phyloP scores from a whole-genome alignment of 352 stramenopile species.

The Thalassiosira livingstoniorum region DNA sequence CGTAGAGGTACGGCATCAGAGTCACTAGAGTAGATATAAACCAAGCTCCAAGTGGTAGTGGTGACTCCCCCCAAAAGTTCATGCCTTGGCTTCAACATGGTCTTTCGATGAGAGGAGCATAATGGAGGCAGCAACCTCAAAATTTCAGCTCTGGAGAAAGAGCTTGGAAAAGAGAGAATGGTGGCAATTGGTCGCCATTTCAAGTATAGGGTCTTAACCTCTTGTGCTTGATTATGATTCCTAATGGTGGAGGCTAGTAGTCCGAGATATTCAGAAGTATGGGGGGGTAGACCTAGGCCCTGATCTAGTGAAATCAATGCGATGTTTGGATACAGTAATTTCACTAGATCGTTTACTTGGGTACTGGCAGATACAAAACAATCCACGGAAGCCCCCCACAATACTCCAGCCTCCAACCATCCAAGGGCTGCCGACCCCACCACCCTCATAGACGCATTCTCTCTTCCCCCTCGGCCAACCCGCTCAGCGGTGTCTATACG shows the following conservation, averaged over 20 bases:
- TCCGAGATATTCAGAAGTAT: no score
- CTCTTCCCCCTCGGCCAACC: not conserved
- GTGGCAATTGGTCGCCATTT: not conserved
- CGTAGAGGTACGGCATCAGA: not conserved
- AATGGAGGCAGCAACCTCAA: not conserved
- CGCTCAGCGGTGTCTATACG: no score
- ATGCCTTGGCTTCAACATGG: not conserved
- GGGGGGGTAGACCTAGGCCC: no score
- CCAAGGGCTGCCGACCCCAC: not conserved
- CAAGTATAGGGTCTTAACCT: no score
- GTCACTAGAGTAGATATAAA: not conserved
- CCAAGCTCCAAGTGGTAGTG: not conserved
- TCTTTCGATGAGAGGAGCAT: not conserved
- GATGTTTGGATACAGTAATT: no score
- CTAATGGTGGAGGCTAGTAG: no score
- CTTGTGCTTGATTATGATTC: no score
- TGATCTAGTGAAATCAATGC: no score
- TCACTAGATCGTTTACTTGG: no score
- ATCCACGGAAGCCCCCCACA: not conserved
- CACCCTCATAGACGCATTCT: not conserved
- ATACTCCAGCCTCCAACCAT: not conserved
- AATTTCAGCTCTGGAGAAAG: not conserved
- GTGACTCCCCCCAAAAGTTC: not conserved
- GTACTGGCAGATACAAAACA: no score
- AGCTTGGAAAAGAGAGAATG: not conserved